phyloP scores from a whole-genome alignment of 176 grass and related monocot genomes.

The Aegilops umbellulata region DNA sequence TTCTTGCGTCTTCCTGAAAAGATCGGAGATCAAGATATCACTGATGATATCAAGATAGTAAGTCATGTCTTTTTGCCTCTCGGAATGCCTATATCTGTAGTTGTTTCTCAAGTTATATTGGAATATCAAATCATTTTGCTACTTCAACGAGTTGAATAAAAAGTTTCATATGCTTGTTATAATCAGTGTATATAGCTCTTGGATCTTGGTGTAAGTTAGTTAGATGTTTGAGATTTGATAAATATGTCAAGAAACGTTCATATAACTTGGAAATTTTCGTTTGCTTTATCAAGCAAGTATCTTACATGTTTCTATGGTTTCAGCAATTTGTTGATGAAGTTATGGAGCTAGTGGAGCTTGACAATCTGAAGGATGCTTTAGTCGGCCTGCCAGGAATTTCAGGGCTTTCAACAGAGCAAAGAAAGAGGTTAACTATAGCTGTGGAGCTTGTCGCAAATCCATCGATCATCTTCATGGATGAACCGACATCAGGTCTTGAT shows the following conservation, averaged over 20 bases:
- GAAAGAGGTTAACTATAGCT: slow-evolving; percentile 92
- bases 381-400: slow-evolving; percentile 93
- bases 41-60: slow-evolving; percentile 74
- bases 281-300: background rate
- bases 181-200: background rate
- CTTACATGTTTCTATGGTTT: slow-evolving; percentile 17
- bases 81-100: background rate
- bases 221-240: slow-evolving; percentile 11
- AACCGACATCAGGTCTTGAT: slow-evolving; percentile 98
- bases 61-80: slow-evolving; percentile 21
- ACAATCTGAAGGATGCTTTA: slow-evolving; percentile 78
- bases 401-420: slow-evolving; percentile 93
- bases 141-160: background rate
- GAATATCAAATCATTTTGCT: slow-evolving; percentile 12
- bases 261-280: background rate
- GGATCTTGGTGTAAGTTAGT: background rate
- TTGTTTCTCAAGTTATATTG: slow-evolving; percentile 5
- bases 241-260: background rate
- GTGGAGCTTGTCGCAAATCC: slow-evolving; percentile 97
- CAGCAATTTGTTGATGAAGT: slow-evolving; percentile 99
- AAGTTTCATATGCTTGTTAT: background rate
- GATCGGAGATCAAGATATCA: slow-evolving; percentile 75
- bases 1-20: slow-evolving; percentile 80
- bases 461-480: slow-evolving; percentile 99
- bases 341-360: slow-evolving; percentile 89